Conservation (phyloP, 2,329 filamentous ascomycete genomes). For the Lasiodiplodia gonubiensis region DNA sequence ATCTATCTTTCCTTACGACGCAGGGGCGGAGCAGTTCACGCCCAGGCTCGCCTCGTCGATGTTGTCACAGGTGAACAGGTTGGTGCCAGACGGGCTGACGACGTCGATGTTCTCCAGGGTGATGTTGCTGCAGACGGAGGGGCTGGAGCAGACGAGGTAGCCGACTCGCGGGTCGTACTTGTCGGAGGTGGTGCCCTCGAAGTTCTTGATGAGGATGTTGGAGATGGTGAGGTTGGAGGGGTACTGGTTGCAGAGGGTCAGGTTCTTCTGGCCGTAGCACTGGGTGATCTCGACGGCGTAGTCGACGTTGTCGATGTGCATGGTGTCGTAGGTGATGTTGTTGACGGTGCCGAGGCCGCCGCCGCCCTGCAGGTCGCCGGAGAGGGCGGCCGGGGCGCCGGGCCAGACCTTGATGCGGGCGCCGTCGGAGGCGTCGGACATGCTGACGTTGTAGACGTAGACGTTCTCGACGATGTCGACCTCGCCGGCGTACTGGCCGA, state of each 20-base stretch:
- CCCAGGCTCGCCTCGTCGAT: conserved; percentile 16
- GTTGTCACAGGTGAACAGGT: conserved; percentile 24
- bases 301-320: conserved; percentile 67
- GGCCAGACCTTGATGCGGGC: conserved; percentile 79
- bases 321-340: conserved; percentile 71
- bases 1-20: background rate
- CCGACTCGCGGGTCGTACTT: conserved; percentile 51
- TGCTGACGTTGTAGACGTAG: conserved; percentile 53
- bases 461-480: conserved; percentile 72
- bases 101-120: conserved; percentile 61
- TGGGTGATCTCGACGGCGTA: conserved; percentile 70
- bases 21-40: conserved; percentile 13
- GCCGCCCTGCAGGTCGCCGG: conserved; percentile 68
- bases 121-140: conserved; percentile 59
- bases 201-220: conserved; percentile 62
- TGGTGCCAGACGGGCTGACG: conserved; percentile 43
- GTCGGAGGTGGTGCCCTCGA: conserved; percentile 59
- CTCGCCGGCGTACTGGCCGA: conserved; percentile 69
- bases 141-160: conserved; percentile 52
- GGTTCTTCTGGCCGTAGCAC: conserved; percentile 68
- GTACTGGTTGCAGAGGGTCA: conserved; percentile 65
- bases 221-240: conserved; percentile 63
- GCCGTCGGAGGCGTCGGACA: conserved; percentile 60
- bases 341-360: conserved; percentile 66
- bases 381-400: conserved; percentile 59